Evolutionary conservation across 495 filamentous ascomycete species (phyloP).

Genomic region (Cercophora samala): DNA sequence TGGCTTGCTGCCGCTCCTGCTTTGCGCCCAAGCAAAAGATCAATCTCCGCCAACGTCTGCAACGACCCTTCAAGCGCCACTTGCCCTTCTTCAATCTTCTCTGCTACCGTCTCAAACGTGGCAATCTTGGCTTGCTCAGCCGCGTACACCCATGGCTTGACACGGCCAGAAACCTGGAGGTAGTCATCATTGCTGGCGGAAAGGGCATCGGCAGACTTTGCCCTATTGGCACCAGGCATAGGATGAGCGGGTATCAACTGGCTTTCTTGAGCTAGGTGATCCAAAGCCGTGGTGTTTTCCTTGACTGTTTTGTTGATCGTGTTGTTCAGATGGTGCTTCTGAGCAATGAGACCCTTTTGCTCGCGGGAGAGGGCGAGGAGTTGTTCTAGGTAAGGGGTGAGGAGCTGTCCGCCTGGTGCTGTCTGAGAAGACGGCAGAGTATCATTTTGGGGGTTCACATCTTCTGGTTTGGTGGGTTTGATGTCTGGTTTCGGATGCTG

Average conservation of each 20-base stretch:
- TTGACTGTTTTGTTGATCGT: constrained; percentile 58
- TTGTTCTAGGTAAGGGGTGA: constrained; percentile 54
- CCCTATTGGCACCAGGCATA: constrained; percentile 33
- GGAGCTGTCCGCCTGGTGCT: constrained; percentile 31
- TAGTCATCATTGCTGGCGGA: constrained; percentile 24
- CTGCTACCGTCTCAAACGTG: constrained; percentile 45
- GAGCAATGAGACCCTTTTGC: constrained; percentile 60
- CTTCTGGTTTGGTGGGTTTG: constrained; percentile 31
- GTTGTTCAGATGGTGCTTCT: constrained; percentile 60
- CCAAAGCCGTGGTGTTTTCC: constrained; percentile 53
- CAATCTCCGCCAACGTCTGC: constrained; percentile 37
- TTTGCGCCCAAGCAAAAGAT: constrained; percentile 34
- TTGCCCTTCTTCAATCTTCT: constrained; percentile 48
- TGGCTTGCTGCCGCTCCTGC: constrained; percentile 15
- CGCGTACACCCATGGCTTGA: constrained; percentile 51
- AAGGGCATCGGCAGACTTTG: constrained; percentile 24
- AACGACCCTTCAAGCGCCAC: constrained; percentile 44
- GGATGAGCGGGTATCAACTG: constrained; percentile 65
- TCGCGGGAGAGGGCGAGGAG: constrained; percentile 56
- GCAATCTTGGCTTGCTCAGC: constrained; percentile 49
- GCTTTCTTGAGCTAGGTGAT: constrained; percentile 64
- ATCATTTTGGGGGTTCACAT: constrained; percentile 23
- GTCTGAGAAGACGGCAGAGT: constrained; percentile 16
- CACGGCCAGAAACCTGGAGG: constrained; percentile 36
- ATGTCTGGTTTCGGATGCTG: constrained; percentile 30